Conservation (phyloP, 2,329 filamentous ascomycete genomes). For the Pseudogymnoascus sp. region DNA sequence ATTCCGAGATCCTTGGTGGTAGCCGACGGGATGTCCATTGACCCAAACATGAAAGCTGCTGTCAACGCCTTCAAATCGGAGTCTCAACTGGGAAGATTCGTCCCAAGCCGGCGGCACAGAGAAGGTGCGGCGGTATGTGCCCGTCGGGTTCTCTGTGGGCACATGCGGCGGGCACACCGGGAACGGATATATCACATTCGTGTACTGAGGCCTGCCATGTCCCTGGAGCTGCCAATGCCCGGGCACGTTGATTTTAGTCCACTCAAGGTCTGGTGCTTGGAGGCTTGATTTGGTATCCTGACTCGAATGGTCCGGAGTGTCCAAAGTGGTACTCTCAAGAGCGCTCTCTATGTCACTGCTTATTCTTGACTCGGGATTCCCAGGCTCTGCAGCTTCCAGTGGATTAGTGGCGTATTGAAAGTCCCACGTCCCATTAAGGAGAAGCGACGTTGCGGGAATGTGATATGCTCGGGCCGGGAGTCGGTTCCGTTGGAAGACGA, state of each 20-base stretch:
- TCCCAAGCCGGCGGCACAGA: conserved; percentile 42
- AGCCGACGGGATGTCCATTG: conserved; percentile 56
- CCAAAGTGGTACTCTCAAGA: neutral
- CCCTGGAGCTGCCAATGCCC: conserved; percentile 65
- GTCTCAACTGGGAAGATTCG: conserved; percentile 44
- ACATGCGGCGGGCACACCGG: conserved; percentile 56
- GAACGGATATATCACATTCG: conserved; percentile 59
- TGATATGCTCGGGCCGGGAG: conserved; percentile 45
- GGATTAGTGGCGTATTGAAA: conserved; percentile 44
- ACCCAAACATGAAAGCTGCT: conserved; percentile 63
- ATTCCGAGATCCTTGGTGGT: conserved; percentile 61
- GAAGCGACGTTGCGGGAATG: conserved; percentile 41
- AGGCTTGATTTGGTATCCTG: neutral
- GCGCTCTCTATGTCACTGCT: conserved; percentile 11
- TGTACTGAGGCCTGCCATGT: conserved; percentile 58
- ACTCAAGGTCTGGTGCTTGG: neutral
- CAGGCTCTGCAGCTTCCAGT: conserved; percentile 37
- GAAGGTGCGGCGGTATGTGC: conserved; percentile 52
- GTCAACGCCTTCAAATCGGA: conserved; percentile 66
- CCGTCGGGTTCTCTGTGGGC: conserved; percentile 56
- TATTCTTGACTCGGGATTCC: conserved; percentile 22
- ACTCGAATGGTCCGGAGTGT: neutral
- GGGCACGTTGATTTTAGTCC: conserved; percentile 42
- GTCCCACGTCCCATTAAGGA: conserved; percentile 50
- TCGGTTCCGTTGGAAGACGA: conserved; percentile 45